Percentiles rank a stretch among this genome's conserved stretches.
These are phyloP conservation scores for Heliocybe sulcata DNA, from an alignment of 1,284 basidiomycete genomes.

Conservation along the genomic window DNA sequence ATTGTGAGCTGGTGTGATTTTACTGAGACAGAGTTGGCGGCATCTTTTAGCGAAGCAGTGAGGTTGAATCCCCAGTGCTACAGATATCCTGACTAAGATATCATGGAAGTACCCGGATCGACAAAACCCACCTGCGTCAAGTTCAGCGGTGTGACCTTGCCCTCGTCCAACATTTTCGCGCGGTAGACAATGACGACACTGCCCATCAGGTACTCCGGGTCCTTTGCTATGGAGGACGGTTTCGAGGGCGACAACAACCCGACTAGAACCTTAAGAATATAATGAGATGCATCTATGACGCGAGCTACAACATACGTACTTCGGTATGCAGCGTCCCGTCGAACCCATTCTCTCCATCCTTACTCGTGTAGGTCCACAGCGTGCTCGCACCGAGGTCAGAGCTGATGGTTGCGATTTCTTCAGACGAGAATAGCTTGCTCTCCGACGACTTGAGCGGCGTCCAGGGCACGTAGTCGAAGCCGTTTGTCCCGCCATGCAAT, in stretches of 20 bases:
- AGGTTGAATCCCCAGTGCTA: conserved; percentile 78
- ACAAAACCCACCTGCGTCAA: conserved; percentile 50
- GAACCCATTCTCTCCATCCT: conserved; percentile 63
- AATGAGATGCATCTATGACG: no score
- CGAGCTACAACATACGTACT: background rate
- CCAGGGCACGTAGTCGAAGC: conserved; percentile 55
- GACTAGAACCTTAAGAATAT: conserved; percentile 53
- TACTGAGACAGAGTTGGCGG: conserved; percentile 35
- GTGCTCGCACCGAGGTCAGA: conserved; percentile 29
- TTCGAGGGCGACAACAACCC: conserved; percentile 43
- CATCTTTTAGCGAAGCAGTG: conserved; percentile 49
- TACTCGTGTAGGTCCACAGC: conserved; percentile 52
- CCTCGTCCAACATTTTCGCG: conserved; percentile 46
- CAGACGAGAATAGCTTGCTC: conserved; percentile 46
- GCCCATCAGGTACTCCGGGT: conserved; percentile 33
- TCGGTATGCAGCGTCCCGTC: conserved; percentile 38
- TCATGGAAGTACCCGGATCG: background rate
- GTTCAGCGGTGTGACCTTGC: conserved; percentile 62
- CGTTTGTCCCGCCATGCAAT: conserved; percentile 62
- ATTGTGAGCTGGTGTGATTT: conserved; percentile 52
- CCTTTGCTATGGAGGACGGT: conserved; percentile 18
- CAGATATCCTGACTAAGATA: conserved; percentile 16
- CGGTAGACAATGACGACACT: conserved; percentile 61
- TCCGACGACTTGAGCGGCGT: conserved; percentile 33
- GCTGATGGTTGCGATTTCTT: conserved; percentile 40